Evolutionary conservation across 2,329 filamentous ascomycete species (phyloP).

Genomic region (Chaetomium sp.): DNA sequence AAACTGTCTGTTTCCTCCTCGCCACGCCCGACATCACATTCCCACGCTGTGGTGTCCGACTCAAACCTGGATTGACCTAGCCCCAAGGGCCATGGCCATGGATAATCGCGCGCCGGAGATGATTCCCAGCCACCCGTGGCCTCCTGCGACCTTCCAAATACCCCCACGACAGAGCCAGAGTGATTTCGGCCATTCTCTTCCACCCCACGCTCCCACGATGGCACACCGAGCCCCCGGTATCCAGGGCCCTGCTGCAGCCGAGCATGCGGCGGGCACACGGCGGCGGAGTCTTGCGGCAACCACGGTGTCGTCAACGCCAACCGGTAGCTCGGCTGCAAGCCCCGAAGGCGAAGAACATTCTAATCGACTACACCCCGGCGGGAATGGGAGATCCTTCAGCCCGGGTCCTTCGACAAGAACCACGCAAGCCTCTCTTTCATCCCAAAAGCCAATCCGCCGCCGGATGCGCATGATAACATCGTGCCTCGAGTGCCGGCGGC

Average conservation of each 20-base stretch:
- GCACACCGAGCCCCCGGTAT: not conserved
- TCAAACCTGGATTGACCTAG: too few relatives aligned
- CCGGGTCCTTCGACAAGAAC: not conserved
- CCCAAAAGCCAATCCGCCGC: constrained; percentile 43
- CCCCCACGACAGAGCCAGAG: not conserved
- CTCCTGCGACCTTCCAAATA: not conserved
- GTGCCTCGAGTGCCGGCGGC: constrained; percentile 63
- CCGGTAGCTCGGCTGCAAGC: not conserved
- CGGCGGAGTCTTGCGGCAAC: not conserved
- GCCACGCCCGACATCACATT: too few relatives aligned
- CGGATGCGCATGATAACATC: constrained; percentile 62
- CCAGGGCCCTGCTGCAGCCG: too few relatives aligned
- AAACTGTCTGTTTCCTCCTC: too few relatives aligned
- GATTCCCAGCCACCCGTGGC: constrained; percentile 5
- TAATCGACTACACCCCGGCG: not conserved
- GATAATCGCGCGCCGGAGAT: not conserved
- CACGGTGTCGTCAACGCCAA: not conserved
- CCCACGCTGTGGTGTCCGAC: too few relatives aligned
- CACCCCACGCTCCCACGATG: not conserved
- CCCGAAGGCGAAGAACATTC: not conserved
- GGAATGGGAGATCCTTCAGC: not conserved
- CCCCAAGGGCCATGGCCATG: not conserved
- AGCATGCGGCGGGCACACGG: not conserved
- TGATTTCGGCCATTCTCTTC: not conserved
- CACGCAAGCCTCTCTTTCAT: not conserved